phyloP scores from a whole-genome alignment of 1,139 yeast genomes.

The Pichia sp. region DNA sequence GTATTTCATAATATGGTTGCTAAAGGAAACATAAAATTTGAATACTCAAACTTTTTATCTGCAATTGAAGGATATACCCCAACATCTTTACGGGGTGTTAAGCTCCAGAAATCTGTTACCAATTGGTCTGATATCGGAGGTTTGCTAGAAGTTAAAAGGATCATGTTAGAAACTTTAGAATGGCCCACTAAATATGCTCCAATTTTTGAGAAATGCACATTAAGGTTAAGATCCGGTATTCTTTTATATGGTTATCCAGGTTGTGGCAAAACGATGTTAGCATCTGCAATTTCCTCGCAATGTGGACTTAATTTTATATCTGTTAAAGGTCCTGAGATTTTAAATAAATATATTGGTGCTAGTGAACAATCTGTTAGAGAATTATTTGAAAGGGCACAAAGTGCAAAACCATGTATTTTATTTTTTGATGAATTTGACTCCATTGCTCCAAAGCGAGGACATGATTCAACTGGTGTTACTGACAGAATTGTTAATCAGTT shows the following conservation, averaged over 20 bases:
- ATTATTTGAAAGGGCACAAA: conserved; percentile 86
- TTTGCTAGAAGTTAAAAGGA: conserved; percentile 63
- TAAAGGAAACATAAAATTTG: conserved; percentile 21
- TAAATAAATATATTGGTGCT: conserved; percentile 95
- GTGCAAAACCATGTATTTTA: conserved; percentile 89
- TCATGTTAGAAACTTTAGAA: conserved; percentile 80
- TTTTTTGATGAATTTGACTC: conserved; percentile 97
- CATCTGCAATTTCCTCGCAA: conserved; percentile 91
- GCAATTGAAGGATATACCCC: conserved; percentile 73
- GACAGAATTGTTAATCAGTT: conserved; percentile 96
- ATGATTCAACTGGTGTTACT: conserved; percentile 96
- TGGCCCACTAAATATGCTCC: conserved; percentile 98
- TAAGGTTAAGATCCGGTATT: conserved; percentile 83
- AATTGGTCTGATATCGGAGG: conserved; percentile 93
- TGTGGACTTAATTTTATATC: conserved; percentile 93
- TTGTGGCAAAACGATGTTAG: conserved; percentile 90
- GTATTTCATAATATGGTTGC: conserved; percentile 62
- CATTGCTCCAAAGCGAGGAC: conserved; percentile 97
- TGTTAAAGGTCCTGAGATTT: conserved; percentile 92
- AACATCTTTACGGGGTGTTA: conserved; percentile 78
- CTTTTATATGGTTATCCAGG: conserved; percentile 95
- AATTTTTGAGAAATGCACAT: conserved; percentile 80
- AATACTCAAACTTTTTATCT: conserved; percentile 37
- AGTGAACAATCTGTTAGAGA: conserved; percentile 94
- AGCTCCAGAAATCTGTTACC: conserved; percentile 68